Percentiles rank a stretch among this genome's conserved stretches.
phyloP scores from a whole-genome alignment of 176 grass and related monocot genomes.

The Carex scoparia region DNA sequence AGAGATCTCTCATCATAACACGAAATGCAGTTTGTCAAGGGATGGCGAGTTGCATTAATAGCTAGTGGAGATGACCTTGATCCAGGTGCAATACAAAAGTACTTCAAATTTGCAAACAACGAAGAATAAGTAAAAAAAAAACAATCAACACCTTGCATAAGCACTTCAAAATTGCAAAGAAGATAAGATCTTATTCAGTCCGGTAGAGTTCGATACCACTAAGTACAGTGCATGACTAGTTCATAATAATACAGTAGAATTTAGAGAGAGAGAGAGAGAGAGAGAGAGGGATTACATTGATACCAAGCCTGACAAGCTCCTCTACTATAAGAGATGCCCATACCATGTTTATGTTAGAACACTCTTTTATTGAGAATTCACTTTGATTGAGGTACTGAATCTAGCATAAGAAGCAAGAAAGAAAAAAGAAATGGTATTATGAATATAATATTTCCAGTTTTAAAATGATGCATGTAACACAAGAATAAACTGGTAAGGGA shows the following conservation, averaged over 20 bases:
- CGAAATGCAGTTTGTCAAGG: slow-evolving; percentile 77
- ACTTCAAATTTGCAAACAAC: slow-evolving; percentile 29
- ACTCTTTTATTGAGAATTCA: slow-evolving; percentile 47
- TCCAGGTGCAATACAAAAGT: slow-evolving; percentile 95
- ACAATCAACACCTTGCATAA: background rate
- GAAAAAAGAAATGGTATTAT: slow-evolving; percentile 11
- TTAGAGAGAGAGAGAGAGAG: slow-evolving; percentile 19
- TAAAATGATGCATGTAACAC: slow-evolving; percentile 12
- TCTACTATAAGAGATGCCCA: slow-evolving; percentile 98
- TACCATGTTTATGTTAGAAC: slow-evolving; percentile 69
- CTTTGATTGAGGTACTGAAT: slow-evolving; percentile 17
- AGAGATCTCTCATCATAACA: slow-evolving; percentile 97
- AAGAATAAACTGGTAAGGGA: slow-evolving; percentile 18
- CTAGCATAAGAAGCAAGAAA: slow-evolving; percentile 31
- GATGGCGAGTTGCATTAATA: slow-evolving; percentile 67
- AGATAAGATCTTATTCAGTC: background rate
- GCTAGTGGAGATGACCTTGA: slow-evolving; percentile 96
- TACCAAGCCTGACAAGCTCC: slow-evolving; percentile 89
- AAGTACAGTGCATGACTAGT: background rate
- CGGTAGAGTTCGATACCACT: background rate
- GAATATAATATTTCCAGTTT: slow-evolving; percentile 20
- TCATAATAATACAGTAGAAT: background rate
- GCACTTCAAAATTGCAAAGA: background rate
- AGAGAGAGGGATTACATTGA: slow-evolving; percentile 50
- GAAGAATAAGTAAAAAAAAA: background rate